These are phyloP conservation scores for Thermothelomyces thermophilus DNA, from an alignment of 2,329 filamentous ascomycete species.

Conservation along the genomic window DNA sequence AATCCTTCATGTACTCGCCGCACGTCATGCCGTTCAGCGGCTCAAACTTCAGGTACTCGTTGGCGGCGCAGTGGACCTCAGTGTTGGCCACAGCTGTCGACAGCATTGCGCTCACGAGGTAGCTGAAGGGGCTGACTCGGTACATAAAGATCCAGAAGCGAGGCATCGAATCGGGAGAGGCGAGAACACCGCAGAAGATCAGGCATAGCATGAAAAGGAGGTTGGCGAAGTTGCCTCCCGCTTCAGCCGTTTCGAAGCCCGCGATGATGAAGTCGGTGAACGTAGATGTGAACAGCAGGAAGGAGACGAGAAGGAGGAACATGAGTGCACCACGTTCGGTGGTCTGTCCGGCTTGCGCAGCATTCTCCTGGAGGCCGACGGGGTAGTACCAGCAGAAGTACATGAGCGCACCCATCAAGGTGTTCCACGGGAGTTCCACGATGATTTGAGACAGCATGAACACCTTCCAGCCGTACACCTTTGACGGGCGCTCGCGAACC, in stretches of 20 bases:
- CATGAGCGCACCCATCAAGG: slow-evolving; percentile 67
- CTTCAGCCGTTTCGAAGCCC: slow-evolving; percentile 67
- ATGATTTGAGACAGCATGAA: slow-evolving; percentile 80
- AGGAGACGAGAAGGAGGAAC: slow-evolving; percentile 68
- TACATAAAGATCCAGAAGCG: slow-evolving; percentile 84
- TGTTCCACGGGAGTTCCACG: slow-evolving; percentile 81
- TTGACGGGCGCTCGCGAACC: slow-evolving; percentile 75
- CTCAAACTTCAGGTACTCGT: slow-evolving; percentile 63
- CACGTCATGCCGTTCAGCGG: slow-evolving; percentile 56
- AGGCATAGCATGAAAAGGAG: slow-evolving; percentile 66
- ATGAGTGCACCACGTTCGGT: slow-evolving; percentile 67
- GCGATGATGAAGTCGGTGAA: slow-evolving; percentile 76
- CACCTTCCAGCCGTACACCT: slow-evolving; percentile 77
- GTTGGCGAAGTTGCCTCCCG: slow-evolving; percentile 68
- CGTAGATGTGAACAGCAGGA: slow-evolving; percentile 74
- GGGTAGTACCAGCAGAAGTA: slow-evolving; percentile 84
- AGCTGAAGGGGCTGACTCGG: slow-evolving; percentile 74
- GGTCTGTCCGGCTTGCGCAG: slow-evolving; percentile 52
- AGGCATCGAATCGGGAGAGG: slow-evolving; percentile 54
- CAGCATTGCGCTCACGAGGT: slow-evolving; percentile 67
- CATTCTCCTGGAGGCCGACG: slow-evolving; percentile 68
- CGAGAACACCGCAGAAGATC: slow-evolving; percentile 71
- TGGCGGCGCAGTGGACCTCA: slow-evolving; percentile 56
- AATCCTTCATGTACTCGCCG: slow-evolving; percentile 47
- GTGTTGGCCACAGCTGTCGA: slow-evolving; percentile 63